phyloP scores from a whole-genome alignment of 2,329 filamentous ascomycete genomes.

The Neofusicoccum ribis region DNA sequence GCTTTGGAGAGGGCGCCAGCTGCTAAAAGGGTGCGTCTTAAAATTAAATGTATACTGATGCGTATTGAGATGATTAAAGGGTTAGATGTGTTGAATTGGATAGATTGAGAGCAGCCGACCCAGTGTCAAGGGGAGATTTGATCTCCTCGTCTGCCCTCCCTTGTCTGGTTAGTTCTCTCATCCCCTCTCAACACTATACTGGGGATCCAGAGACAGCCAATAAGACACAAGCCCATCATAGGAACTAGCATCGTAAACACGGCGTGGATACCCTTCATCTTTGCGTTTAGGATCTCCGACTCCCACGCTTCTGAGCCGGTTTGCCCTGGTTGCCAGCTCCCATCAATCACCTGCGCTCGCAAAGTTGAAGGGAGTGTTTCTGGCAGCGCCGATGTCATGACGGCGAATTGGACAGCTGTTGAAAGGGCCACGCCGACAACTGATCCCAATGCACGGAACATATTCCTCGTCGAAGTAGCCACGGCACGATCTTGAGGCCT shows the following conservation, averaged over 20 bases:
- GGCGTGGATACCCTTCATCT: slow-evolving; percentile 27
- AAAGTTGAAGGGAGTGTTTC: slow-evolving; percentile 3
- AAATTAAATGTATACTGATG: no score
- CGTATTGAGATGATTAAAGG: no score
- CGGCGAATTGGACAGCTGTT: slow-evolving; percentile 1
- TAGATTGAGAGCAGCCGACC: no score
- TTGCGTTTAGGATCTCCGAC: slow-evolving; percentile 25
- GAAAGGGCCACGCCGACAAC: slow-evolving; percentile 26
- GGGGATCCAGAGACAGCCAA: not conserved
- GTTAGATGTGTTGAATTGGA: no score
- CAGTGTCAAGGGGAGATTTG: no score
- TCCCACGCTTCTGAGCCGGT: slow-evolving; percentile 20
- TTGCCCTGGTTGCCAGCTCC: slow-evolving; percentile 23
- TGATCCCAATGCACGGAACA: slow-evolving; percentile 29
- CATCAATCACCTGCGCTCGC: slow-evolving; percentile 22
- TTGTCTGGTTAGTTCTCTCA: not conserved
- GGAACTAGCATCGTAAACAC: slow-evolving; percentile 28
- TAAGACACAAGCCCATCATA: slow-evolving; percentile 29
- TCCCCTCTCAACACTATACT: not conserved
- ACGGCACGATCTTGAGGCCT: slow-evolving; percentile 29
- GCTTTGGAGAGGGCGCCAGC: no score
- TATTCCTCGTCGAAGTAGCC: slow-evolving; percentile 30
- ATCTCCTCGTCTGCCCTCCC: no score
- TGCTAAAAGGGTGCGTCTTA: no score
- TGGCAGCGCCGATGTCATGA: slow-evolving; percentile 12